Evolutionary conservation across 441 rosid species (phyloP).

Genomic region (Populus hybrid): DNA sequence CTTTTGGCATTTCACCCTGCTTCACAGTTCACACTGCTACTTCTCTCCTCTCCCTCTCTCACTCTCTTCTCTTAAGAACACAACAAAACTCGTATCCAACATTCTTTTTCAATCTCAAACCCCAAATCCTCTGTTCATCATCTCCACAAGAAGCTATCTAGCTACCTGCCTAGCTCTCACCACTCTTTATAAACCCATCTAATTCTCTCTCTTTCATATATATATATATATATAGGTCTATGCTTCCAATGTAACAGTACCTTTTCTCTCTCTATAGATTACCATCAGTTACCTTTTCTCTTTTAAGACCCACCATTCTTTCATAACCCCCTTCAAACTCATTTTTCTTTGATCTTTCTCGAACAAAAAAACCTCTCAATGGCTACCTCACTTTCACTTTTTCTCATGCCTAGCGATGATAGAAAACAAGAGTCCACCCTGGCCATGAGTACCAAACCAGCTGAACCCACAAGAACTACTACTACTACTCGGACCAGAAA

Average conservation of each 20-base stretch:
- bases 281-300: neutral
- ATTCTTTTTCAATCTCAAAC: neutral
- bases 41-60: neutral
- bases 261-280: neutral
- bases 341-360: neutral
- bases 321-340: neutral
- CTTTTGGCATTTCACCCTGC: constrained; percentile 22
- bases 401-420: constrained; percentile 23
- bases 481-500: constrained; percentile 24
- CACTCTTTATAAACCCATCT: neutral
- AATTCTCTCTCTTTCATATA: neutral
- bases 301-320: neutral
- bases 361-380: constrained; percentile 19
- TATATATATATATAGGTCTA: neutral
- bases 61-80: neutral
- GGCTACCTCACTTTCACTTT: constrained; percentile 45
- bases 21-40: neutral
- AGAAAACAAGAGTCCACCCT: constrained; percentile 22
- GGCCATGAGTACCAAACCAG: constrained; percentile 18
- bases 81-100: neutral
- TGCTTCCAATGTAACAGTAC: neutral
- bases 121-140: constrained; percentile 5
- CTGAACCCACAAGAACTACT: constrained; percentile 18
- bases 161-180: neutral
- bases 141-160: neutral